Evolutionary conservation across 129 eudicot genomes (phyloP), one percentile per base, ranked within the genome.

Genomic region (Tagetes patula): DNA sequence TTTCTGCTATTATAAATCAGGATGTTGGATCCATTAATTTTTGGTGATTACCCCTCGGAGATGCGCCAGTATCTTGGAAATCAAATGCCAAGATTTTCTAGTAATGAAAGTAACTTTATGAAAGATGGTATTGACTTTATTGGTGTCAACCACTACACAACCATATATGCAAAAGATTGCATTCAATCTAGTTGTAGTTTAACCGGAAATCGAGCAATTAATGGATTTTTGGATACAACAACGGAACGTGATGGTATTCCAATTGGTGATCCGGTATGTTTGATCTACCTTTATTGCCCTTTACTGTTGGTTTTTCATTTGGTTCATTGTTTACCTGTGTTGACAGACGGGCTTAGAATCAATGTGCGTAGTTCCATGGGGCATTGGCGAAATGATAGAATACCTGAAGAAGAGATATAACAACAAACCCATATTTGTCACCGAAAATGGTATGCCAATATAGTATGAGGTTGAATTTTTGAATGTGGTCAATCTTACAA

Each of bases 361-460:
- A 5, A 74, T 87, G 58, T 87, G 40, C 8, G 96, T 87, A 12
- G 96, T 93, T 67, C 98, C 98, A 33, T 68, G 83, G 76, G 98
- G 95, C 73, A 76, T 89, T 79, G 86, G 86, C 69, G 82, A 86
- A 64, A 65, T 82, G 65, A 62, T 89, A 53, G 66, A 69, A 20
- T 92, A 87, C 81, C 13, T 89, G 27, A 87, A 78, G 82, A 79
- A 75, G 67, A 89, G 88, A 82, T 92, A 92, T 78, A 50, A 84
- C 69, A 89, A 85, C 87, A 89, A 76, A 71, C 89, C 95, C 13
- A 89, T 92, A 82, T 87, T 83, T 81, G 71, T 92, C 54, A 89
- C 96, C 30, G 98, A 92, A 84, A 92, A 92, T 79, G 98, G 98
- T 92, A 80, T 75, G 83, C 38, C 20, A 75, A 77, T 67, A 54